These are phyloP conservation scores for Conidiobolus incongruus DNA, from an alignment of 371 early-diverging fungal species.

Conservation along the genomic window DNA sequence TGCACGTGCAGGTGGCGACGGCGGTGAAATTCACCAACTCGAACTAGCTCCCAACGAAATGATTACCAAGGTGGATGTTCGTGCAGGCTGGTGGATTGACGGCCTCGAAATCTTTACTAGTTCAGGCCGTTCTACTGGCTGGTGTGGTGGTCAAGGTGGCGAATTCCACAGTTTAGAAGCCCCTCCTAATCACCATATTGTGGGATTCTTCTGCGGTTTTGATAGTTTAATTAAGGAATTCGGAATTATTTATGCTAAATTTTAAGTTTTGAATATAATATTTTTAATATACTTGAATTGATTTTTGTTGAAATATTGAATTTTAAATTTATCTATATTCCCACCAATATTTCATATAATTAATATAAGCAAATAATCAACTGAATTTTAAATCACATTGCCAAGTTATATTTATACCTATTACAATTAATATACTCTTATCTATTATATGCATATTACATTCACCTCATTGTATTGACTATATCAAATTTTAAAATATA, in stretches of 20 bases:
- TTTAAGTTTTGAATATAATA: no score
- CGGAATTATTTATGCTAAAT: background rate
- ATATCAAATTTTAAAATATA: no score
- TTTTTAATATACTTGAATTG: no score
- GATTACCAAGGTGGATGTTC: slow-evolving; percentile 16
- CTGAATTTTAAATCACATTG: no score
- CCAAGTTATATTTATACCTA: no score
- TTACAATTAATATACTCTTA: no score
- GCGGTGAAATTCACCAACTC: slow-evolving; percentile 5
- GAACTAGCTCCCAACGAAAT: slow-evolving; percentile 12
- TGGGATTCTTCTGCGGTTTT: background rate
- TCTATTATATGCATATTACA: no score
- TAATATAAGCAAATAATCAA: no score
- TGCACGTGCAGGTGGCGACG: slow-evolving; percentile 14
- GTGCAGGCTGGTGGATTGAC: slow-evolving; percentile 32
- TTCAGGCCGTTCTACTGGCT: slow-evolving; percentile 18
- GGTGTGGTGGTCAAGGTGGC: slow-evolving; percentile 33
- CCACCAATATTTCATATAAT: no score
- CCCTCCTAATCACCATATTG: background rate
- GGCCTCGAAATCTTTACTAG: slow-evolving; percentile 24
- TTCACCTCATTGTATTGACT: no score
- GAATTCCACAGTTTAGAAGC: background rate
- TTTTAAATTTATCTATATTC: no score
- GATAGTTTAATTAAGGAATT: background rate
- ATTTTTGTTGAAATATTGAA: no score